phyloP scores from a whole-genome alignment of 208 protist species.

The Wallacemonas sp. region DNA sequence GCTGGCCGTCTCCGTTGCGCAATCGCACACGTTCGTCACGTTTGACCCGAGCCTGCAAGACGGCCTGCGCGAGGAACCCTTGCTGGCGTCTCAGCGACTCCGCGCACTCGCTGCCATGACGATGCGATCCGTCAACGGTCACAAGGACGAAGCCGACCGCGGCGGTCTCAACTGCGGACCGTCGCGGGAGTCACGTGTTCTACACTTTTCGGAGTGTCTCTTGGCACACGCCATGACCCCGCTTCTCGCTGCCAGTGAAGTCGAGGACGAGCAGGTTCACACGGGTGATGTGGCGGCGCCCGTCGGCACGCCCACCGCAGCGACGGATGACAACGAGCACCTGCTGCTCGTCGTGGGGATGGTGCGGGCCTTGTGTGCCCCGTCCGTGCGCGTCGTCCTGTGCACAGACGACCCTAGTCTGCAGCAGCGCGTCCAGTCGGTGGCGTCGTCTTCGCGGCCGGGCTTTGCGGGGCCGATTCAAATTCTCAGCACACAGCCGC shows the following conservation, averaged over 20 bases:
- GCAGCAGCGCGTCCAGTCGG: slow-evolving; percentile 18
- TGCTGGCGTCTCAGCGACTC: slow-evolving; percentile 73
- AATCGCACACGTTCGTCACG: slow-evolving; percentile 32
- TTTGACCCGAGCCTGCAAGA: slow-evolving; percentile 71
- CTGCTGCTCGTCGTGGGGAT: slow-evolving; percentile 72
- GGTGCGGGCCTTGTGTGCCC: slow-evolving; percentile 44
- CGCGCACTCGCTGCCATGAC: slow-evolving; percentile 55
- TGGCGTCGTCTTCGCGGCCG: slow-evolving; percentile 22
- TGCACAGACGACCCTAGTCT: slow-evolving; percentile 71
- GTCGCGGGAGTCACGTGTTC: slow-evolving; percentile 23
- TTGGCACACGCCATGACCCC: slow-evolving; percentile 36
- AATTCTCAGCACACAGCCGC: slow-evolving; percentile 53
- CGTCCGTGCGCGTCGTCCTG: slow-evolving; percentile 37
- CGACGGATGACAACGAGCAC: slow-evolving; percentile 63
- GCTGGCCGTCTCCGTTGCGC: slow-evolving; percentile 51
- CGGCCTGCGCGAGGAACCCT: slow-evolving; percentile 39
- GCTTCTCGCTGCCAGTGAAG: too few relatives aligned
- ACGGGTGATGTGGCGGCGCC: too few relatives aligned
- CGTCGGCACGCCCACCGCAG: slow-evolving; percentile 15
- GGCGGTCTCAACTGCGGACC: too few relatives aligned
- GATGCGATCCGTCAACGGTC: background rate
- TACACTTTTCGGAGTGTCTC: slow-evolving; percentile 85
- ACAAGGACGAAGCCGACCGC: too few relatives aligned
- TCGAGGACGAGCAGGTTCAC: too few relatives aligned
- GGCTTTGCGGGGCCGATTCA: slow-evolving; percentile 48